Evolutionary conservation across 805 yeast species (phyloP).

Genomic region (Metschnikowia lunata): DNA sequence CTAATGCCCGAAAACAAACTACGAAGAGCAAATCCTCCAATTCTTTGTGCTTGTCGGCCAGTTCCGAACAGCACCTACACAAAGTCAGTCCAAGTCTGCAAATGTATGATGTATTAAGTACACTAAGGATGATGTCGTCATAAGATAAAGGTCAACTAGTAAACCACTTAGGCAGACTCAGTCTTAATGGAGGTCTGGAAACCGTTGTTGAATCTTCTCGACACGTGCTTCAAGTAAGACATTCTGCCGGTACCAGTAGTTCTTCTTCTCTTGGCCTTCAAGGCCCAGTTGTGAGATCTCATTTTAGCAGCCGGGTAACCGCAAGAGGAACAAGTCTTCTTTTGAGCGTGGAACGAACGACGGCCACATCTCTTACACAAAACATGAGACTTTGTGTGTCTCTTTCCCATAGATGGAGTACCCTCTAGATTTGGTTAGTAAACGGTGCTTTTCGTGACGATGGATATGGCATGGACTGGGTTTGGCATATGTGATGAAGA

Average conservation of each 20-base stretch:
- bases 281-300: conserved; percentile 99
- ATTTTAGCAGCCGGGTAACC: conserved; percentile 99
- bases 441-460: neutral
- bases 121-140: conserved; percentile 10
- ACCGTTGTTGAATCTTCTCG: conserved; percentile 98
- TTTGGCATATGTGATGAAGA: neutral
- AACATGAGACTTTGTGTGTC: conserved; percentile 99
- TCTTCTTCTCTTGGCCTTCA: conserved; percentile 98
- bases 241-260: conserved; percentile 99
- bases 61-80: no score
- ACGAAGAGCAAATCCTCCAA: no score
- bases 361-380: conserved; percentile 98
- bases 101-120: conserved; percentile 17
- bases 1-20: no score
- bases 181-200: conserved; percentile 87
- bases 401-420: conserved; percentile 99
- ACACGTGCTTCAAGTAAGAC: conserved; percentile 94
- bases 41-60: no score
- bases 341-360: conserved; percentile 98
- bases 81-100: conserved; percentile 1
- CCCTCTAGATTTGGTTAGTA: conserved; percentile 60
- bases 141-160: neutral
- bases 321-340: conserved; percentile 98
- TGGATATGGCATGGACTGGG: neutral
- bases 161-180: conserved; percentile 47